Conservation (phyloP, 2,329 filamentous ascomycete genomes). For the Rutstroemia sp. region DNA sequence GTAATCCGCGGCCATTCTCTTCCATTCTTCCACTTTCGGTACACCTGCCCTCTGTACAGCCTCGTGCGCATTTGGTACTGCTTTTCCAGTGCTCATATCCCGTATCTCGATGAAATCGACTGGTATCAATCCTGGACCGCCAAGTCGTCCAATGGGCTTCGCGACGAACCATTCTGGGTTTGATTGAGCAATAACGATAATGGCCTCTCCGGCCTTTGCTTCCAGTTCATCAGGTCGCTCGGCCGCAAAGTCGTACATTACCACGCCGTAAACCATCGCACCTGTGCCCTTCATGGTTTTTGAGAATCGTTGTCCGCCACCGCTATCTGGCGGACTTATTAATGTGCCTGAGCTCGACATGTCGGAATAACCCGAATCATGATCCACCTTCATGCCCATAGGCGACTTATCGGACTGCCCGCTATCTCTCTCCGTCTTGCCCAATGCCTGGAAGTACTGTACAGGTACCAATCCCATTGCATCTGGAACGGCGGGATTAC, state of each 20-base stretch:
- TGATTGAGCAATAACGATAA: constrained; percentile 97
- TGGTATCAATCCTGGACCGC: constrained; percentile 89
- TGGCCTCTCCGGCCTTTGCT: constrained; percentile 89
- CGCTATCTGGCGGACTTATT: constrained; percentile 24
- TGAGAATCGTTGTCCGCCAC: constrained; percentile 29
- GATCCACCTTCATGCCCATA: constrained; percentile 53
- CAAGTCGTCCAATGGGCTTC: constrained; percentile 96
- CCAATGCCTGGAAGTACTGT: constrained; percentile 84
- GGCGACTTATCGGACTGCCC: constrained; percentile 55
- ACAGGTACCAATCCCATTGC: constrained; percentile 90
- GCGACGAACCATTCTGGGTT: constrained; percentile 99
- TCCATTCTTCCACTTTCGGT: constrained; percentile 96
- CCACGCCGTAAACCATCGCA: constrained; percentile 92
- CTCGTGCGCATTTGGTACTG: constrained; percentile 74
- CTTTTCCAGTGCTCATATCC: constrained; percentile 81
- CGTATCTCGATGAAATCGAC: constrained; percentile 95
- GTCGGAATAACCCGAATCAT: constrained; percentile 88
- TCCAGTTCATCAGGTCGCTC: constrained; percentile 94
- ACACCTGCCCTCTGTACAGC: constrained; percentile 85
- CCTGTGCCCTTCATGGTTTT: constrained; percentile 54
- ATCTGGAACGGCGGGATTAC: constrained; percentile 82
- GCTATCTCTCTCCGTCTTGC: constrained; percentile 87
- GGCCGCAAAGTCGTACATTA: constrained; percentile 94
- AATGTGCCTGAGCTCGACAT: constrained; percentile 29
- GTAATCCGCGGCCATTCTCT: constrained; percentile 98